These are phyloP conservation scores for Neurospora sp. DNA, from an alignment of 495 filamentous ascomycete genomes.

Conservation along the genomic window DNA sequence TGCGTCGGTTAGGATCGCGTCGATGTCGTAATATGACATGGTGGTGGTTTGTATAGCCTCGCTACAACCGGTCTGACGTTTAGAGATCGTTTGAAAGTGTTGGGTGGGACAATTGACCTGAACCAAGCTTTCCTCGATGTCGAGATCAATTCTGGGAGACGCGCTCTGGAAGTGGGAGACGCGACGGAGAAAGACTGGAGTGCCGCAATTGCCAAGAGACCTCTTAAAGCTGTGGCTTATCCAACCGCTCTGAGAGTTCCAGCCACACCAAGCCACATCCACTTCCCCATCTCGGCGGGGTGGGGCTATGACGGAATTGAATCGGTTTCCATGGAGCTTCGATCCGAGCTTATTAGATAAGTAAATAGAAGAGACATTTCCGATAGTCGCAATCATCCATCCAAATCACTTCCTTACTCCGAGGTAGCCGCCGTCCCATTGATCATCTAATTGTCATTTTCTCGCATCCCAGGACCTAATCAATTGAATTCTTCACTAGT, in stretches of 20 bases:
- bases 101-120: background rate
- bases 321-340: slow-evolving; percentile 12
- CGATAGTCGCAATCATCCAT: background rate
- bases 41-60: slow-evolving; percentile 15
- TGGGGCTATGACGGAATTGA: slow-evolving; percentile 22
- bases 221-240: background rate
- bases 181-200: background rate
- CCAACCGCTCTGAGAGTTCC: background rate
- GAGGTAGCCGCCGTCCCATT: background rate
- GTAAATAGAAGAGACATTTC: background rate
- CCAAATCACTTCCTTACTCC: background rate
- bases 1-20: slow-evolving; percentile 85
- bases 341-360: background rate
- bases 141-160: background rate
- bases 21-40: slow-evolving; percentile 90
- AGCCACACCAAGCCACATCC: background rate
- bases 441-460: background rate
- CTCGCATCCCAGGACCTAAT: background rate
- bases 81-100: background rate
- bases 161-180: background rate
- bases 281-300: background rate
- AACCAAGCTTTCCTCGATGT: background rate
- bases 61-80: background rate
- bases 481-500: slow-evolving; percentile 7
- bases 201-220: background rate